Evolutionary conservation across 2,329 filamentous ascomycete genomes (phyloP), one percentile per base, ranked within the genome.

Genomic region (Colletotrichum orbiculare): DNA sequence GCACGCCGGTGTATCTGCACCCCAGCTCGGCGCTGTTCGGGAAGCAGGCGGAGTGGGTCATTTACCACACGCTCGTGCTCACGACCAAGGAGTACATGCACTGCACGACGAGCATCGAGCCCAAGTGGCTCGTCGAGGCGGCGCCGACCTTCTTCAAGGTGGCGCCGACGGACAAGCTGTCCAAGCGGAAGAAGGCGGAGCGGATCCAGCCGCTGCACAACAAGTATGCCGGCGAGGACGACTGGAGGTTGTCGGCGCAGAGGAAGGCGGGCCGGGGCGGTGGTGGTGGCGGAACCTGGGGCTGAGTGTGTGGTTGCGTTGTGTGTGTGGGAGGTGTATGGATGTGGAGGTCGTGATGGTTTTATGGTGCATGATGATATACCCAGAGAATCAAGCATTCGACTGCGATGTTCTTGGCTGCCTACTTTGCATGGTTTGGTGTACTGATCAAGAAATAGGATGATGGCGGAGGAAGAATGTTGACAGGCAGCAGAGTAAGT

Each of bases 101-200:
- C 73, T 92, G 88, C 75, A 96, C 94, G 12, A 97, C 93, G 4
- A 87, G 87, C 4, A 98, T 99, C 72, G 96, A 99, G 79, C 95
- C 96, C 8, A 97, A 97, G 74, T 91, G 89, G 89, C 86, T 99
- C 25, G 94, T 98, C 1, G 94, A 97, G 73, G 95, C 94, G 11
- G 96, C 96, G n/a, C 96, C 96, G 9, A 97, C 94, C 0, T 99
- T 98, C 82, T 99, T 98, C 88, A 97, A 97, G 85, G 93, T 98
- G 5, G 95, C 96, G 15, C 89, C 92, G 0, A 95, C 91, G 41
- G 93, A 97, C 75, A 85, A 88, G 60, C 79, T 99, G 73, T 95
- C 91, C 69, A 97, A 97, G 85, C 83, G 96, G 73, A 96, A 96
- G 87, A 91, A 93, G 83, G 93, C 93, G 0, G 96, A 99, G 84